Base-by-base conservation (phyloP, 2,329 filamentous ascomycete species). In the Claviceps arundinis region DNA sequence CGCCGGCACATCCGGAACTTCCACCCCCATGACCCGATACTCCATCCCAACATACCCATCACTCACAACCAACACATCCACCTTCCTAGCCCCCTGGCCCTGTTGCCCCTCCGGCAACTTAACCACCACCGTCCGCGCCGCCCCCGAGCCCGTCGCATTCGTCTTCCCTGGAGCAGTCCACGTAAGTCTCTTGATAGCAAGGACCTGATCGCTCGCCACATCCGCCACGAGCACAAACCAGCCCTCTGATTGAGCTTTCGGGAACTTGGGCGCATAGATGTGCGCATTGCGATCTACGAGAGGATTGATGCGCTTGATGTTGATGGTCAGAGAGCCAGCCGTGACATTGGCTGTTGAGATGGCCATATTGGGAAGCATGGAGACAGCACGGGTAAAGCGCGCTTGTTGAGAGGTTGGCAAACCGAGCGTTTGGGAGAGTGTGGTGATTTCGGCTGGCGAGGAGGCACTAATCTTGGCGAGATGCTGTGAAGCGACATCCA, bases 221-320 rank as follows among this genome's bases (percentile, higher is more conserved):
- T 86, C 81, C 6, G 82, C 84, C 0, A 95, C 76, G 22, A 97
- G 64, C 14, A 93, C 80, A 66, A 98, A 97, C 78, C 84, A 97
- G 0, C 90, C 90, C 63, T 98, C 93, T 0, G 82, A 93, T 68
- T 98, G 93, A 16, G 89, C 82, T 68, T 98, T 98, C 1, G 91
- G 91, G 69, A 95, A 97, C 22, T 80, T 78, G 2, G 94, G 91
- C 0, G 93, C 89, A 60, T 84, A 95, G 63, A 96, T 85, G 55
- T 85, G 80, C 48, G 80, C 82, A 1, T 89, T 85, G 8, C 75
- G 71, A 62, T 85, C 78, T 13, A 73, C 71, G 4, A 84, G 67
- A 1, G 77, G 64, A 65, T 95, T 95, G 48, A 78, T 70, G 0
- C 90, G 81, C 43, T 72, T 74, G 14, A 96, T 65, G 2, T 70